phyloP scores from a whole-genome alignment of 805 yeast genomes.

The Teunomyces pallodes region DNA sequence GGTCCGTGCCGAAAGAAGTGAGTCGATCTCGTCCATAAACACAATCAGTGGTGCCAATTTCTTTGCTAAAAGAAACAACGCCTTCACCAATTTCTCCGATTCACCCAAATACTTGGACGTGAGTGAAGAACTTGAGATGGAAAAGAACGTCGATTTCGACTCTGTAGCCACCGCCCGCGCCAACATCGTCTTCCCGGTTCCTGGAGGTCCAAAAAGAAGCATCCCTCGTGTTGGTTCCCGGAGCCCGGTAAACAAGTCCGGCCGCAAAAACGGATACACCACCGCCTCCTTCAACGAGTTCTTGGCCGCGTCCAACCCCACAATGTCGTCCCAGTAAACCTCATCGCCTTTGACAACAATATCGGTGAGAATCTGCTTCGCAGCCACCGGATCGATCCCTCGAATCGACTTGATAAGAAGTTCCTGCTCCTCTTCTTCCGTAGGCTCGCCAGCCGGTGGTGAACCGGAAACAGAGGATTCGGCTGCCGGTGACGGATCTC shows the following conservation, averaged over 20 bases:
- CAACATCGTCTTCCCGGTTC: conserved; percentile 98
- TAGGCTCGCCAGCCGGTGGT: background rate
- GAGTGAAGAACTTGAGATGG: conserved; percentile 85
- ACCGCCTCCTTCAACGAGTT: conserved; percentile 89
- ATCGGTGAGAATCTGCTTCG: conserved; percentile 81
- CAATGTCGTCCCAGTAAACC: conserved; percentile 93
- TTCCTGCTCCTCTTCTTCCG: conserved; percentile 27
- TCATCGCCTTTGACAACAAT: conserved; percentile 88
- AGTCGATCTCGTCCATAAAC: conserved; percentile 94
- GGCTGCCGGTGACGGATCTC: background rate
- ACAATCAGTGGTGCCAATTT: conserved; percentile 89
- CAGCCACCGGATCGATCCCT: conserved; percentile 79
- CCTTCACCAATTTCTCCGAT: conserved; percentile 88
- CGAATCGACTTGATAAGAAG: conserved; percentile 42
- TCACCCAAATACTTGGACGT: conserved; percentile 90
- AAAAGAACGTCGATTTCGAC: conserved; percentile 87
- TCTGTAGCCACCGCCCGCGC: conserved; percentile 97
- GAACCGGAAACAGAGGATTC: background rate
- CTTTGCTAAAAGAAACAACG: conserved; percentile 80
- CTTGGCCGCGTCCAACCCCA: conserved; percentile 88
- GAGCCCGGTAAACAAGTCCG: conserved; percentile 85
- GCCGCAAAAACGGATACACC: conserved; percentile 91
- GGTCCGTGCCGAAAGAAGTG: conserved; percentile 73
- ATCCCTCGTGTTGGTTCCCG: conserved; percentile 97
- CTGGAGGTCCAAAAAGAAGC: conserved; percentile 96